phyloP scores from a whole-genome alignment of 2,329 filamentous ascomycete genomes.

The Macrophomina tecta region DNA sequence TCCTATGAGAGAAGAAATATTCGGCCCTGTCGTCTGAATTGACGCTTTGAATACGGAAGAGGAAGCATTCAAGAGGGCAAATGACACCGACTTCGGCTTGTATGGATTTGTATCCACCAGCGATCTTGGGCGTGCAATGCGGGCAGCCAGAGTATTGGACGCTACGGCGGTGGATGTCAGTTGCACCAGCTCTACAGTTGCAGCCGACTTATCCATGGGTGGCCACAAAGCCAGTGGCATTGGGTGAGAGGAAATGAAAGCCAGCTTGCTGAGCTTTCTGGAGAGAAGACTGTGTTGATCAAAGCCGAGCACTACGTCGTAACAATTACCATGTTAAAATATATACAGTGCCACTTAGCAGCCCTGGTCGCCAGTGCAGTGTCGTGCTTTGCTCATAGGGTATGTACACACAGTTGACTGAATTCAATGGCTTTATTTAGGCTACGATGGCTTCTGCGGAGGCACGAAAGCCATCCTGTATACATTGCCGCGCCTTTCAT shows the following conservation, averaged over 20 bases:
- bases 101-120: conserved; percentile 47
- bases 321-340: too few species aligned
- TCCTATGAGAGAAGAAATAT: conserved; percentile 45
- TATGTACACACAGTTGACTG: too few species aligned
- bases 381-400: too few species aligned
- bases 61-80: conserved; percentile 44
- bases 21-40: conserved; percentile 46
- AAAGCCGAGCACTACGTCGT: conserved; percentile 28
- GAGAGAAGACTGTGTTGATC: conserved; percentile 45
- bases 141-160: conserved; percentile 49
- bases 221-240: conserved; percentile 47
- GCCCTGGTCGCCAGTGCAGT: too few species aligned
- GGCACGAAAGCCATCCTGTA: too few species aligned
- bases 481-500: too few species aligned
- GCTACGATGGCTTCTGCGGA: too few species aligned
- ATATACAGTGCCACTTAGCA: too few species aligned
- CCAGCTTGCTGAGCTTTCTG: conserved; percentile 40
- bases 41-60: conserved; percentile 45
- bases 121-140: conserved; percentile 44
- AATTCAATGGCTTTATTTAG: too few species aligned
- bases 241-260: conserved; percentile 43
- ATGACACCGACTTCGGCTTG: conserved; percentile 46
- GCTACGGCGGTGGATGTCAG: conserved; percentile 49
- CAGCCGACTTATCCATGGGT: conserved; percentile 48
- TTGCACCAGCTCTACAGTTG: conserved; percentile 43